Evolutionary conservation across 495 filamentous ascomycete genomes (phyloP).

Genomic region (Amorphotheca resinae): DNA sequence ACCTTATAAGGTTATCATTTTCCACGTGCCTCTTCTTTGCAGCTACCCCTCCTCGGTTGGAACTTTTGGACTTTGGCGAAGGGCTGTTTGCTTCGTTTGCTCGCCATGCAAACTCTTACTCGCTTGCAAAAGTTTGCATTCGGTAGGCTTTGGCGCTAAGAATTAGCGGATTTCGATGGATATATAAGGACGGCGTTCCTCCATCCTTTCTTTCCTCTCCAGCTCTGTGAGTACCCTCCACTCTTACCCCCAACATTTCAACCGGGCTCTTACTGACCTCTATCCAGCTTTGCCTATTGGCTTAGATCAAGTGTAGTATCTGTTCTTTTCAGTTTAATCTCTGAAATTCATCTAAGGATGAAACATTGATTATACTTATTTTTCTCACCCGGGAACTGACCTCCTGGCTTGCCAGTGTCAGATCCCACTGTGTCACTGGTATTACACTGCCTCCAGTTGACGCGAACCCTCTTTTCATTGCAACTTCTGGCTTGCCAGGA

Average conservation of each 20-base stretch:
- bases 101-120: neutral
- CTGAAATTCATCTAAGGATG: constrained; percentile 53
- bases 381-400: constrained; percentile 43
- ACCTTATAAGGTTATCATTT: too few relatives aligned
- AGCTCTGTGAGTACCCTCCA: constrained; percentile 3
- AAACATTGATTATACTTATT: constrained; percentile 81
- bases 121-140: neutral
- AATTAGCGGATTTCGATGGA: neutral
- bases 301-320: constrained; percentile 38
- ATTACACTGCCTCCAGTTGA: constrained; percentile 80
- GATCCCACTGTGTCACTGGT: constrained; percentile 67
- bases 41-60: too few relatives aligned
- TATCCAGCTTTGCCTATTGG: constrained; percentile 19
- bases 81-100: neutral
- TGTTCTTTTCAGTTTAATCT: constrained; percentile 99
- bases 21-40: too few relatives aligned
- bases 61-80: too few relatives aligned
- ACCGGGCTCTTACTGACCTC: neutral
- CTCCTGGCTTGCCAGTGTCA: constrained; percentile 78
- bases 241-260: neutral
- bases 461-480: constrained; percentile 55
- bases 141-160: too few relatives aligned
- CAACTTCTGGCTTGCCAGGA: constrained; percentile 36
- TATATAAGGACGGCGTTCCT: neutral
- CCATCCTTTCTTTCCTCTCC: constrained; percentile 7